phyloP scores from a whole-genome alignment of 2,329 filamentous ascomycete species.

The Graphilbum ipis-grandicollis region DNA sequence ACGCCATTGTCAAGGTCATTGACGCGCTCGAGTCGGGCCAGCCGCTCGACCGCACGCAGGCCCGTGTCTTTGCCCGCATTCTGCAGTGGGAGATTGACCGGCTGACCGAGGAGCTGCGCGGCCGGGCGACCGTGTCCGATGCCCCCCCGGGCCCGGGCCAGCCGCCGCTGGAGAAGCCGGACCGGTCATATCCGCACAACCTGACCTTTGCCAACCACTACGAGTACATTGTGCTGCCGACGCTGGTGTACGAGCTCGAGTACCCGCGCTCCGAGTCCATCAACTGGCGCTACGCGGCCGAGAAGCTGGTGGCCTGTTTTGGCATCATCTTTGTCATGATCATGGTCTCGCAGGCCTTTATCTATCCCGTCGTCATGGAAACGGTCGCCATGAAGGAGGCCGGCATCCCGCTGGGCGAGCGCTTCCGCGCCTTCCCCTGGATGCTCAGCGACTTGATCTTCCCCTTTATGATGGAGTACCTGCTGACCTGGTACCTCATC shows the following conservation, averaged over 20 bases:
- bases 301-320: slow-evolving; percentile 53
- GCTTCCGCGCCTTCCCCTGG: slow-evolving; percentile 55
- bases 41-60: slow-evolving; percentile 43
- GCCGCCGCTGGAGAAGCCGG: too few relatives aligned
- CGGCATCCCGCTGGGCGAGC: slow-evolving; percentile 39
- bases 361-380: slow-evolving; percentile 57
- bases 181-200: slow-evolving; percentile 48
- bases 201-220: slow-evolving; percentile 47
- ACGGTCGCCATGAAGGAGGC: slow-evolving; percentile 50
- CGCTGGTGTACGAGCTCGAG: slow-evolving; percentile 62
- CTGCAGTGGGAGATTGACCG: slow-evolving; percentile 50
- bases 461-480: slow-evolving; percentile 62
- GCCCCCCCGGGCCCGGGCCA: too few relatives aligned
- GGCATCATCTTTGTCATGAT: slow-evolving; percentile 67
- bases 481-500: slow-evolving; percentile 66
- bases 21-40: slow-evolving; percentile 41
- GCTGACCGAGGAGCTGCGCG: slow-evolving; percentile 45
- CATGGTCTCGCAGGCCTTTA: slow-evolving; percentile 57
- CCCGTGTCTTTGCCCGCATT: slow-evolving; percentile 44
- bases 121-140: slow-evolving; percentile 47
- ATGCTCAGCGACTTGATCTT: slow-evolving; percentile 61
- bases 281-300: slow-evolving; percentile 57
- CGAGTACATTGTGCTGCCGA: slow-evolving; percentile 60
- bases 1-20: slow-evolving; percentile 36
- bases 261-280: slow-evolving; percentile 53